Base-by-base conservation (phyloP, 441 rosid species). In the Corymbia calophylla region DNA sequence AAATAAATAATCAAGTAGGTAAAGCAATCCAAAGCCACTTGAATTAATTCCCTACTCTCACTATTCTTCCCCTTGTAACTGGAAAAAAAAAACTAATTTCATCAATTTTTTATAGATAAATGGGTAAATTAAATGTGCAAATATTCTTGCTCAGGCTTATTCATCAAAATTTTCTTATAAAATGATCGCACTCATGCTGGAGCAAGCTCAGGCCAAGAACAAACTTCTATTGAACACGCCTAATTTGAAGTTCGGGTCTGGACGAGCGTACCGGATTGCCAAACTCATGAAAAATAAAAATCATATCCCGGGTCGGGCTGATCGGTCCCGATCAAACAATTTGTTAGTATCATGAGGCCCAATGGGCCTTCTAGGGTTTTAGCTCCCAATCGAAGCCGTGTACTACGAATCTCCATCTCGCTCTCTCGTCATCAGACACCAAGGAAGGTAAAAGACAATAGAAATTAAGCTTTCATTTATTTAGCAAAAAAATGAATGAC, bases 211-310 rank as follows among this genome's bases (percentile, higher is more conserved):
- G 31, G 70, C 35, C 70, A 14, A 64, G 35, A 14, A 31, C 14
- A 16, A 27, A 31, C 21, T 10, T 66, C 9, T 15, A n/a, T 66
- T 1, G 5, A 64, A 13, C 35, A 32, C 5, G 0, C 35, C 32
- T 29, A 29, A 62, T 62, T 62, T n/a, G 70, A 3, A 17, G 18
- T 29, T 29, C 5, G 2, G 68, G 32, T 62, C 68, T 62, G 8
- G 7, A 2, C 31, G 17, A 7, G 17, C n/a, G 5, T 58, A 25
- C n/a, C 15, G 0, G 0, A 12, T 6, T 58, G 3, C 15, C 39
- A 35, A 35, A 35, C 39, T 35, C 39, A 35, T 35, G 39, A 35
- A 35, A 35, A 35, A 35, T 35, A 35, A 35, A 35, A 35, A 35
- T 35, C 39, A 35, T 35, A 35, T 35, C 39, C 39, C 39, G 39